Evolutionary conservation across 768 basidiomycete genomes (phyloP), one percentile per base, ranked within the genome.

Genomic region (Leccinellum rugosiceps): DNA sequence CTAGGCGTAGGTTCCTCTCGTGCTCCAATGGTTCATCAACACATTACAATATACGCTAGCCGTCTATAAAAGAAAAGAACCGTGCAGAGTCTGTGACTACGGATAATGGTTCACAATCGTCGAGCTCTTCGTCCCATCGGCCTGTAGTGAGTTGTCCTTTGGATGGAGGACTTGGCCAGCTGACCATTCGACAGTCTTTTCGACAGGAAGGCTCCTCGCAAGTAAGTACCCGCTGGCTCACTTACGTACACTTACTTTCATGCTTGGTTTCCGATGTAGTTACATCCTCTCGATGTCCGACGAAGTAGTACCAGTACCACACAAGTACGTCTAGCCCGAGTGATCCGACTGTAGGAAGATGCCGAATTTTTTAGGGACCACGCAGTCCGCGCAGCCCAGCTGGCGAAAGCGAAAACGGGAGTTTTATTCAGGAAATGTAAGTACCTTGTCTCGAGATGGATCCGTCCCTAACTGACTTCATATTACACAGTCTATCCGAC

Each of bases 371-470:
- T 53, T 35, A 61, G 62, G 28, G 11, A n/a, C 4, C 21, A 21
- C 55, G 46, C 9, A 64, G 61, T 30, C 56, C 34, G 8, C 41
- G 30, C n/a, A 47, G 46, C 31, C 43, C 5, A 9, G 8, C 1
- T 8, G 50, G 5, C 15, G 53, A 53, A 46, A 32, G 57, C n/a
- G 63, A 58, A 54, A 28, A 56, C 34, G 31, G 5, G 30, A 4
- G 4, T 6, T 47, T 63, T 2, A 57, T 62, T 15, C 31, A 11
- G 3, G 58, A 61, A 52, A 63, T 68, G 66, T 63, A 34, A 17
- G 48, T 19, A 6, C 17, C 13, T 2, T 49, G 2, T 28, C 5
- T 17, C 10, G 10, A 30, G 3, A 25, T 51, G 26, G 9, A 45
- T 48, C 41, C 15, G 1, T 25, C 31, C n/a, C 1, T 30, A 2